Evolutionary conservation across 2,329 filamentous ascomycete species (phyloP).

Genomic region (Pyricularia grisea): DNA sequence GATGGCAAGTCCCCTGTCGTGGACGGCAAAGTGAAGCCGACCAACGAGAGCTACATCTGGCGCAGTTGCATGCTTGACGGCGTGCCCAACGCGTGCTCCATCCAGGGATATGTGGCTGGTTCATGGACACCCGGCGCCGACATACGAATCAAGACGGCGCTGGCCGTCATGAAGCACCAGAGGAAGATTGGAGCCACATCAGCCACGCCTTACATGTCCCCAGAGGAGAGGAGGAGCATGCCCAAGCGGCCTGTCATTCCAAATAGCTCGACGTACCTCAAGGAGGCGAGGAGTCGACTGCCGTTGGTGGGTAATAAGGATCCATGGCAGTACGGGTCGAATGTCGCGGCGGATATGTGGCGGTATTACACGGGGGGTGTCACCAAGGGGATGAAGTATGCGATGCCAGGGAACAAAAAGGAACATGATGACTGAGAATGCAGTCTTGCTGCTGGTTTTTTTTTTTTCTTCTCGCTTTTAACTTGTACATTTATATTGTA

Average conservation of each 20-base stretch:
- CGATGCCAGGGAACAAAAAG: not conserved
- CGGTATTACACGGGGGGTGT: constrained; percentile 15
- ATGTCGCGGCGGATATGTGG: constrained; percentile 16
- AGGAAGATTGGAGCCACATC: constrained; percentile 9
- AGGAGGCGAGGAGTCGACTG: constrained; percentile 14
- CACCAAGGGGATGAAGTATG: constrained; percentile 10
- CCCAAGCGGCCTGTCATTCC: constrained; percentile 12
- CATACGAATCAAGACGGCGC: constrained; percentile 9
- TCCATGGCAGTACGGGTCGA: constrained; percentile 17
- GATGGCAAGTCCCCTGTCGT: constrained; percentile 41
- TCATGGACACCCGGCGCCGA: constrained; percentile 57
- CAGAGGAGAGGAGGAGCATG: constrained; percentile 10
- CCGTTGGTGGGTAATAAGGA: constrained; percentile 15
- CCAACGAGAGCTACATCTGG: constrained; percentile 43
- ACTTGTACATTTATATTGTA: too few relatives aligned
- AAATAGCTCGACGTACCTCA: constrained; percentile 17
- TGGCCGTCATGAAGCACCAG: constrained; percentile 12
- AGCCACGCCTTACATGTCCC: constrained; percentile 13
- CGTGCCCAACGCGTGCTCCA: constrained; percentile 49
- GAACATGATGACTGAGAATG: not conserved
- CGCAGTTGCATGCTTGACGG: constrained; percentile 51
- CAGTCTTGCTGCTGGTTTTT: not conserved
- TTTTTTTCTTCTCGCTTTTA: not conserved
- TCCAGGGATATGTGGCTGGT: constrained; percentile 50
- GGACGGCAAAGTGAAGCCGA: constrained; percentile 35